Conservation (phyloP, 2,329 filamentous ascomycete species). For the Gaeumannomyces tritici region DNA sequence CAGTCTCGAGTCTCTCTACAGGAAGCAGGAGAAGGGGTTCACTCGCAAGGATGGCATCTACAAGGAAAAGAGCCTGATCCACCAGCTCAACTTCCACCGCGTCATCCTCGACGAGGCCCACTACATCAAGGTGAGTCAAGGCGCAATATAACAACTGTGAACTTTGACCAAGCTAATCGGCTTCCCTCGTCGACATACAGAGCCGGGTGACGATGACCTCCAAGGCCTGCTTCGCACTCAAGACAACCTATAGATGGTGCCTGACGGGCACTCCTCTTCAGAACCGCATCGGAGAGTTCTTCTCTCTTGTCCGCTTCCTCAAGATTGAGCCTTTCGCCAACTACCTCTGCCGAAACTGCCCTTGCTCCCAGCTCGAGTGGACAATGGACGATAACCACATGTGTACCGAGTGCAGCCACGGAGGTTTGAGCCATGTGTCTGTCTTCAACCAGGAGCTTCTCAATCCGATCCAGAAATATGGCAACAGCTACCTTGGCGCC, state of each 20-base stretch:
- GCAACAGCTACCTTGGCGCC: conserved; percentile 50
- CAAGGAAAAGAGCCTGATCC: conserved; percentile 73
- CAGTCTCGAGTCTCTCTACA: conserved; percentile 80
- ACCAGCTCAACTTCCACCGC: conserved; percentile 79
- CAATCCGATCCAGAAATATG: conserved; percentile 65
- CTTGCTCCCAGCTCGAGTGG: conserved; percentile 80
- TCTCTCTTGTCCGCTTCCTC: conserved; percentile 86
- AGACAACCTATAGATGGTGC: conserved; percentile 88
- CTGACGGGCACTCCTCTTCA: conserved; percentile 91
- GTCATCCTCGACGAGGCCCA: conserved; percentile 82
- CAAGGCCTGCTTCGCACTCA: conserved; percentile 86
- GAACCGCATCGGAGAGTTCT: conserved; percentile 95
- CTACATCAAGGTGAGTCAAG: conserved; percentile 68
- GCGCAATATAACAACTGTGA: background rate
- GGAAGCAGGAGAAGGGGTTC: conserved; percentile 89
- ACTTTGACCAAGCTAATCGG: background rate
- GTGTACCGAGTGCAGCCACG: conserved; percentile 59
- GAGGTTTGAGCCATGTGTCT: conserved; percentile 51
- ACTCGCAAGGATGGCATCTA: conserved; percentile 68
- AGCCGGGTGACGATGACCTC: conserved; percentile 82
- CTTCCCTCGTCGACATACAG: conserved; percentile 9
- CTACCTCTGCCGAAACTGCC: conserved; percentile 85
- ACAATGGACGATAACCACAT: conserved; percentile 53
- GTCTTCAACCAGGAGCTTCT: conserved; percentile 66
- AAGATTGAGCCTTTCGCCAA: conserved; percentile 82